phyloP scores from a whole-genome alignment of 306 rosid species.

The Elaeagnus macrophylla region DNA sequence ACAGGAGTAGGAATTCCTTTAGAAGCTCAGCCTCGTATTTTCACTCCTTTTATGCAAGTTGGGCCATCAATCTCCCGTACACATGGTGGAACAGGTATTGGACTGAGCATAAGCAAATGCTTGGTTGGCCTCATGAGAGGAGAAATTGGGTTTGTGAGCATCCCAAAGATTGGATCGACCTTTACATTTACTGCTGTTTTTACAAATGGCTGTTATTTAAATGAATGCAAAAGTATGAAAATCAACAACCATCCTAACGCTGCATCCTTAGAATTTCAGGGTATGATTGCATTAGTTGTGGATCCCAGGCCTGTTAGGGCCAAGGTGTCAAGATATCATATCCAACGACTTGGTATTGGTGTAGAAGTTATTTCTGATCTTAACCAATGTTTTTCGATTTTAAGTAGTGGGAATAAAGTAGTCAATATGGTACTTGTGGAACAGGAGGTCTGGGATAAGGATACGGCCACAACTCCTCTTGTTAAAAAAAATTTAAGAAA shows the following conservation, averaged over 20 bases:
- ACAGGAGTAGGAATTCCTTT: constrained; percentile 88
- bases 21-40: constrained; percentile 61
- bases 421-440: constrained; percentile 62
- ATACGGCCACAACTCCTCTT: constrained; percentile 31
- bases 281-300: constrained; percentile 66
- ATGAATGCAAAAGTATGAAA: constrained; percentile 39
- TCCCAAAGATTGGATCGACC: constrained; percentile 78
- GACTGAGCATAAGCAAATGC: constrained; percentile 94
- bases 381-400: constrained; percentile 41
- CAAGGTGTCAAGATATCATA: constrained; percentile 79
- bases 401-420: constrained; percentile 32
- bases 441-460: constrained; percentile 79
- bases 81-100: constrained; percentile 96
- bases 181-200: constrained; percentile 86
- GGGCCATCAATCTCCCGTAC: constrained; percentile 80
- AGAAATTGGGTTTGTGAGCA: constrained; percentile 82
- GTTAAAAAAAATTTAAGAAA: constrained; percentile 35
- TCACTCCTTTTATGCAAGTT: constrained; percentile 98
- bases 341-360: constrained; percentile 68
- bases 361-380: constrained; percentile 61
- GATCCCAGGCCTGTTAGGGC: constrained; percentile 73
- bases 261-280: constrained; percentile 54
- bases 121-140: constrained; percentile 95
- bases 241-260: constrained; percentile 47
- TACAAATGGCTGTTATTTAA: constrained; percentile 37